These are phyloP conservation scores for Mucor mucedo DNA, from an alignment of 371 early-diverging fungal species.

Conservation along the genomic window DNA sequence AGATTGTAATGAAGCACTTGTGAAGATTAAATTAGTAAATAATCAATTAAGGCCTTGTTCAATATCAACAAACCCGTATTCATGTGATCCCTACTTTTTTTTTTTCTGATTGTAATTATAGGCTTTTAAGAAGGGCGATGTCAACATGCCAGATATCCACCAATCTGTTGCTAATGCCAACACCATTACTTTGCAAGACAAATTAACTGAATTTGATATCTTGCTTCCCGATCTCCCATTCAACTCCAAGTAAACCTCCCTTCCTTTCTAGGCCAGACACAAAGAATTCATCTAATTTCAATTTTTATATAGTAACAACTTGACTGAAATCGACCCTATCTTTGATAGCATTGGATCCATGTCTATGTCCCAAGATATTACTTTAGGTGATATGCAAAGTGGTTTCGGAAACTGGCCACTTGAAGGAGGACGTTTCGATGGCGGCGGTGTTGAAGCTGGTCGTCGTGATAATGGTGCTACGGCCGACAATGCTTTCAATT, in stretches of 20 bases:
- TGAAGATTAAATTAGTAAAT: conserved; percentile 90
- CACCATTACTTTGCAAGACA: conserved; percentile 89
- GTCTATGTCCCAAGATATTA: conserved; percentile 64
- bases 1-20: conserved; percentile 96
- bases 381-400: conserved; percentile 47
- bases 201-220: conserved; percentile 89
- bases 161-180: conserved; percentile 70
- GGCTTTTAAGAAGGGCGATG: conserved; percentile 87
- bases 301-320: conserved; percentile 3
- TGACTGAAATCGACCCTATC: conserved; percentile 29
- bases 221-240: conserved; percentile 79
- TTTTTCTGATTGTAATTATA: conserved; percentile 12
- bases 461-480: conserved; percentile 53
- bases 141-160: conserved; percentile 85
- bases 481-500: conserved; percentile 33
- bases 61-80: background rate
- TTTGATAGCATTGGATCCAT: conserved; percentile 38
- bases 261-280: background rate
- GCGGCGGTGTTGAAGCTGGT: conserved; percentile 26
- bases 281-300: conserved; percentile 13
- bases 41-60: background rate
- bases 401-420: conserved; percentile 19
- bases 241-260: conserved; percentile 33
- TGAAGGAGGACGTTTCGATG: conserved; percentile 25
- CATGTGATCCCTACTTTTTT: background rate